A percentile compares a stretch with the other conserved stretches of the same genome.
Conservation (phyloP, 495 filamentous ascomycete species). For the Talaromyces proteolyticus region DNA sequence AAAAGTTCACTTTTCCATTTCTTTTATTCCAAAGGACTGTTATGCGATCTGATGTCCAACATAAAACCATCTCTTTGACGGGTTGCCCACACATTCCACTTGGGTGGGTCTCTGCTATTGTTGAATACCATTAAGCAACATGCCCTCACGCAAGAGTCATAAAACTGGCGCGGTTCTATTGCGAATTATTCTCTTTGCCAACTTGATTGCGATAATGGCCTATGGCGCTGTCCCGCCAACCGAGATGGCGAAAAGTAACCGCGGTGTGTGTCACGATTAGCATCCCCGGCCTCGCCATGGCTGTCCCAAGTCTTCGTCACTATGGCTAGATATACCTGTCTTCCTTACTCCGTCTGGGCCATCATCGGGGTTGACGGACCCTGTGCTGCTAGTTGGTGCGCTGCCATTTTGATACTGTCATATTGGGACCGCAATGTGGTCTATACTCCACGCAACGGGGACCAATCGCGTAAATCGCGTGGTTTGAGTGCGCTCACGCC, state of each 20-base stretch:
- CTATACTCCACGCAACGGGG: background rate
- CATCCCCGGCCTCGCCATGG: background rate
- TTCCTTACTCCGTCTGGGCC: background rate
- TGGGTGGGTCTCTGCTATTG: too few relatives aligned
- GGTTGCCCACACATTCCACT: too few relatives aligned
- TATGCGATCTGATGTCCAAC: too few relatives aligned
- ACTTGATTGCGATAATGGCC: background rate
- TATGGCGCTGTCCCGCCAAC: background rate
- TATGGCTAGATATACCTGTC: background rate
- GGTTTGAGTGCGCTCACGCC: background rate
- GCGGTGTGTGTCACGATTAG: background rate
- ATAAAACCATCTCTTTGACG: too few relatives aligned
- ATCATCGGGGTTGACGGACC: background rate
- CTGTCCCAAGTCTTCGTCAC: background rate
- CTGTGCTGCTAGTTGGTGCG: background rate
- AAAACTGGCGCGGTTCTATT: background rate
- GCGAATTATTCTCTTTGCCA: background rate
- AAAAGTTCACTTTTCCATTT: too few relatives aligned
- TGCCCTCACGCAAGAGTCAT: background rate
- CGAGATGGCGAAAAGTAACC: background rate
- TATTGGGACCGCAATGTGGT: background rate
- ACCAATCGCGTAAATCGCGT: background rate
- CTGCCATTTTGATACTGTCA: background rate
- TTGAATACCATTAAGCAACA: too few relatives aligned
- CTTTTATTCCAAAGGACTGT: too few relatives aligned